A percentile compares a stretch with the other conserved stretches of the same genome.
Conservation (phyloP, 148 eudicot genomes). For the Heliamphora exappendiculata region DNA sequence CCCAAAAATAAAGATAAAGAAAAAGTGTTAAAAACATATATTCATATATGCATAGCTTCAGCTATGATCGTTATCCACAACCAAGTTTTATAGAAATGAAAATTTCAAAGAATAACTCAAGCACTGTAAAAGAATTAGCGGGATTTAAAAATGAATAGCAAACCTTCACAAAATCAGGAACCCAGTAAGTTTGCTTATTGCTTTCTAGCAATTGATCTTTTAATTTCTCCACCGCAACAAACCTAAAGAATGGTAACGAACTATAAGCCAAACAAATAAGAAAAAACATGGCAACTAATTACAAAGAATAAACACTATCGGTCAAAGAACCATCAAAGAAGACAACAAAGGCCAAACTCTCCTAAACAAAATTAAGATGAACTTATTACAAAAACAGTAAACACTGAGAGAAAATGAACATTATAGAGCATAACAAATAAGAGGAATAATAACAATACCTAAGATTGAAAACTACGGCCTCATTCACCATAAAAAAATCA, state of each 20-base stretch:
- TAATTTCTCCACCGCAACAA: slow-evolving; percentile 84
- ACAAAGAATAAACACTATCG: neutral
- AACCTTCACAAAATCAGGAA: slow-evolving; percentile 97
- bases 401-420: neutral
- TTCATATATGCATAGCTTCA: neutral
- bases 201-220: slow-evolving; percentile 85
- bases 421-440: neutral
- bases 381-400: neutral
- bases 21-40: neutral
- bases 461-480: no score
- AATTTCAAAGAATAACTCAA: neutral
- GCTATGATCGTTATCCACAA: neutral
- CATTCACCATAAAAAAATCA: no score
- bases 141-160: neutral
- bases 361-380: neutral
- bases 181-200: slow-evolving; percentile 90
- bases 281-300: neutral
- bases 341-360: neutral
- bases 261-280: neutral
- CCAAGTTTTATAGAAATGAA: neutral
- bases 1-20: neutral
- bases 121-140: neutral
- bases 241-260: slow-evolving; percentile 36
- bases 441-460: neutral
- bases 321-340: neutral